Conservation (phyloP, 441 rosid species). For the Gossypium lobatum region DNA sequence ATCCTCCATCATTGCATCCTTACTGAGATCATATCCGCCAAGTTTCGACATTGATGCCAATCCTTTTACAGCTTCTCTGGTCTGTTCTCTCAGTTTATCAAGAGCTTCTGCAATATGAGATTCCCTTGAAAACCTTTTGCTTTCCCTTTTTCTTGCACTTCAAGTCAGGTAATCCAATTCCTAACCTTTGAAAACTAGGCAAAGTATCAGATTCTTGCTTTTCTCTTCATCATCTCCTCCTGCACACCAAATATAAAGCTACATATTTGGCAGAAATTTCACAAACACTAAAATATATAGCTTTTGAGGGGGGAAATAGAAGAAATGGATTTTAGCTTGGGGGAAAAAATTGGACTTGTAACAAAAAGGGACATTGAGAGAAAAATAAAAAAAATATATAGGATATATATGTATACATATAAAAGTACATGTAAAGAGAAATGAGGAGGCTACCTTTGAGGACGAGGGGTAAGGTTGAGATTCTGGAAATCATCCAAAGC, state of each 20-base stretch:
- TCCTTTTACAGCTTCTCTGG: slow-evolving; percentile 81
- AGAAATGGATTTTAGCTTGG: neutral
- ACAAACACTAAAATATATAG: neutral
- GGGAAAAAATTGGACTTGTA: neutral
- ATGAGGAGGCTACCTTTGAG: slow-evolving; percentile 37
- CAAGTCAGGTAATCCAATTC: slow-evolving; percentile 89
- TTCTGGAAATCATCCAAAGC: slow-evolving; percentile 94
- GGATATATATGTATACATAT: neutral
- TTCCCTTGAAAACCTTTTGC: slow-evolving; percentile 54
- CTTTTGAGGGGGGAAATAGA: neutral
- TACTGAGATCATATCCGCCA: slow-evolving; percentile 38
- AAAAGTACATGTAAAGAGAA: neutral
- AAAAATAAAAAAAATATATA: neutral
- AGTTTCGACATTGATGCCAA: slow-evolving; percentile 63
- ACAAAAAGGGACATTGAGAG: neutral
- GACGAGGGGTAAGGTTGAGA: slow-evolving; percentile 55
- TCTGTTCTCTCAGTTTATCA: slow-evolving; percentile 78
- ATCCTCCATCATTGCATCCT: slow-evolving; percentile 74
- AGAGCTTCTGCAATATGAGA: slow-evolving; percentile 79
- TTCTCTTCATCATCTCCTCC: slow-evolving; percentile 30
- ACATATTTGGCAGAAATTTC: neutral
- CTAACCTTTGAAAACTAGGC: slow-evolving; percentile 69
- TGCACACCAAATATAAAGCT: slow-evolving; percentile 17
- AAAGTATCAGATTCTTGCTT: slow-evolving; percentile 38
- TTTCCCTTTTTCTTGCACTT: slow-evolving; percentile 73